phyloP scores from a whole-genome alignment of 495 filamentous ascomycete genomes.

The Hyaloscypha variabilis region DNA sequence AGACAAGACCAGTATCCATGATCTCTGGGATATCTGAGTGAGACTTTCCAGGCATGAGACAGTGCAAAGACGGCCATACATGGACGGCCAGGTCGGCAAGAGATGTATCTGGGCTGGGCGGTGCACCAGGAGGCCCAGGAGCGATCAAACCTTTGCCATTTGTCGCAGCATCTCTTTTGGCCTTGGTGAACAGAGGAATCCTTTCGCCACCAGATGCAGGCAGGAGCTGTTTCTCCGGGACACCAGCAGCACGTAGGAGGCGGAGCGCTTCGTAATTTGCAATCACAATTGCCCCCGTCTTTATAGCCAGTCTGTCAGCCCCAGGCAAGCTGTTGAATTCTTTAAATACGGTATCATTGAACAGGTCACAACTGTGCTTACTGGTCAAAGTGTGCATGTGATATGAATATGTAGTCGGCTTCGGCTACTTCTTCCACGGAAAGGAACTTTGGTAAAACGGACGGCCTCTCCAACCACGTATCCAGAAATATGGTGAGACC shows the following conservation, averaged over 20 bases:
- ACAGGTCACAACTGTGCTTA: background rate
- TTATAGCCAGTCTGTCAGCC: background rate
- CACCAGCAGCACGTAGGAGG: background rate
- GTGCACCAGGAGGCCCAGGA: background rate
- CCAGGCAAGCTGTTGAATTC: background rate
- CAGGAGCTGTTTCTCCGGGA: background rate
- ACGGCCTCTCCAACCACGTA: background rate
- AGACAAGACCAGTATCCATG: background rate
- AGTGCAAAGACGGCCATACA: background rate
- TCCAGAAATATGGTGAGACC: background rate
- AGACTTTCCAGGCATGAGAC: background rate
- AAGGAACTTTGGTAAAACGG: background rate
- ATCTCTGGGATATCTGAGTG: background rate
- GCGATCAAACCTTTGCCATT: background rate
- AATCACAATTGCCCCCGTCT: background rate
- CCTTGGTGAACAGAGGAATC: background rate
- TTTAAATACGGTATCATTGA: background rate
- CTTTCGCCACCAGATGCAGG: background rate
- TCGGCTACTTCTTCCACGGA: background rate
- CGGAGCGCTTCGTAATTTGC: background rate
- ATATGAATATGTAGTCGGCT: background rate
- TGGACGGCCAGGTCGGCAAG: background rate
- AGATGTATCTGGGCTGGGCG: background rate
- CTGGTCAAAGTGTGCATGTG: background rate
- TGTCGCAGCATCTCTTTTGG: background rate